Percentiles rank a stretch among this genome's conserved stretches.
phyloP scores from a whole-genome alignment of 371 early-diverging fungal genomes.

The Funneliformis caledonium region DNA sequence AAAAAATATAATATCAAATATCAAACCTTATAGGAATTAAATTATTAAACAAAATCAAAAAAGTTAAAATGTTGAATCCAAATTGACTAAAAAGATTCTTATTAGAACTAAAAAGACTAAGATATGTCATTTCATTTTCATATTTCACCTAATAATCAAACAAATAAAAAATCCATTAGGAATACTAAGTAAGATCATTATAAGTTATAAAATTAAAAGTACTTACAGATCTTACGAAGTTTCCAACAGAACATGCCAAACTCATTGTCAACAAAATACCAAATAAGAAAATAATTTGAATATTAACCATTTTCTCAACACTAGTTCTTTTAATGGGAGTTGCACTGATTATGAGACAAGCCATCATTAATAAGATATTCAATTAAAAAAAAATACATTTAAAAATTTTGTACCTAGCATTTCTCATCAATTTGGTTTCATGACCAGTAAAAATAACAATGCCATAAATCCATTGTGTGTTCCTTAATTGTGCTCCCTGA shows the following conservation, averaged over 20 bases:
- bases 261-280: constrained; percentile 83
- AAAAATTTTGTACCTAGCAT: constrained; percentile 61
- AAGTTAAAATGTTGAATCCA: constrained; percentile 81
- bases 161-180: background rate
- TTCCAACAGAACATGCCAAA: constrained; percentile 82
- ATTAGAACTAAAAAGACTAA: constrained; percentile 42
- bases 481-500: constrained; percentile 79
- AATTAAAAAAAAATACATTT: background rate
- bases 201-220: background rate
- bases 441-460: constrained; percentile 89
- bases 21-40: constrained; percentile 82
- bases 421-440: constrained; percentile 89
- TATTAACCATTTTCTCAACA: constrained; percentile 89
- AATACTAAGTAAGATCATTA: background rate
- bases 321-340: constrained; percentile 81
- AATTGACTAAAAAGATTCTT: constrained; percentile 55
- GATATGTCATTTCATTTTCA: constrained; percentile 50
- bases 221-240: constrained; percentile 58
- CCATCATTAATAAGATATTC: background rate
- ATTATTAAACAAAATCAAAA: constrained; percentile 89
- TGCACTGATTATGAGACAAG: constrained; percentile 46
- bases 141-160: constrained; percentile 47
- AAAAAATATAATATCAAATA: background rate
- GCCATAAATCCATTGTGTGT: constrained; percentile 87
- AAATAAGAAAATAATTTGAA: constrained; percentile 92